These are phyloP conservation scores for Citrus cavaleriei DNA, from an alignment of 345 rosid species.

Conservation along the genomic window DNA sequence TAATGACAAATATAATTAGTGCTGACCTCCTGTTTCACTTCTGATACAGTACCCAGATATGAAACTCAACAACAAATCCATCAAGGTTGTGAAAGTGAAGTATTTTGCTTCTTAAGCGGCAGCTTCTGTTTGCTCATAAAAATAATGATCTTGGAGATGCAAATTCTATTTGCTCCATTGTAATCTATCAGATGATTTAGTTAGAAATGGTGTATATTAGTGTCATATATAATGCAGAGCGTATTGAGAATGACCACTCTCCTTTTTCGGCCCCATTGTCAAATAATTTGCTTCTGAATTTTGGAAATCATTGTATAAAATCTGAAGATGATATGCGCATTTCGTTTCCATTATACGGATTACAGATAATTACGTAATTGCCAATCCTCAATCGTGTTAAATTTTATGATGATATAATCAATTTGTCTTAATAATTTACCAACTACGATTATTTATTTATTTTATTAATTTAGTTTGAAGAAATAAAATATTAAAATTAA, in stretches of 20 bases:
- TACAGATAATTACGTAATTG: background rate
- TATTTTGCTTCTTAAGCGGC: background rate
- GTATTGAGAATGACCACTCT: background rate
- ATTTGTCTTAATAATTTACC: background rate
- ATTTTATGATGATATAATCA: background rate
- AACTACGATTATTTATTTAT: too few relatives aligned
- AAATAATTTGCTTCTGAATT: background rate
- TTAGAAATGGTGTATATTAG: background rate
- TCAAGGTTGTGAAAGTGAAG: slow-evolving; percentile 29
- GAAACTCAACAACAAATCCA: slow-evolving; percentile 56
- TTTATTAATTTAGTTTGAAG: background rate
- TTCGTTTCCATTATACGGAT: background rate
- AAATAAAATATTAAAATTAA: background rate
- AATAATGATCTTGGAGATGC: background rate
- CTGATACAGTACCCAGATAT: slow-evolving; percentile 44
- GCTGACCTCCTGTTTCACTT: background rate
- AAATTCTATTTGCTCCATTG: background rate
- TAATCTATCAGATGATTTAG: background rate
- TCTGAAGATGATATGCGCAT: background rate
- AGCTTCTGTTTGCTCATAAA: background rate
- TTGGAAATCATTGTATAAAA: background rate
- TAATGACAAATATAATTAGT: background rate
- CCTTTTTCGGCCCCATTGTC: background rate
- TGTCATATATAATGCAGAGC: background rate
- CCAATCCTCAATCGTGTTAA: background rate